Evolutionary conservation across 805 yeast genomes (phyloP).

Genomic region (Jamesozyma rosinii): DNA sequence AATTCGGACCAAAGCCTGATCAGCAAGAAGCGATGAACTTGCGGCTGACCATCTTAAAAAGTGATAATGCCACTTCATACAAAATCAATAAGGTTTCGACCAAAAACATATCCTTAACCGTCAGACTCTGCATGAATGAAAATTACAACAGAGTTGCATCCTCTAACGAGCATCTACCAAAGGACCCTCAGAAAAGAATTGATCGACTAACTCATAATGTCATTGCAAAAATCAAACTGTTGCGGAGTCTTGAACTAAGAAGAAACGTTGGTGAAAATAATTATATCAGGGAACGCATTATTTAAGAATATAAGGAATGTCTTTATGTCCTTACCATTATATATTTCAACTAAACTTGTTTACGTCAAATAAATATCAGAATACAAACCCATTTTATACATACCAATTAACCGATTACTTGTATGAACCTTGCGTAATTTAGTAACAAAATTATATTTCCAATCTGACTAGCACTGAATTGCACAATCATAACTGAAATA

Average conservation of each 20-base stretch:
- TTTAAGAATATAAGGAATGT: not conserved
- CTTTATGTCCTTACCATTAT: no score
- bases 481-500: no score
- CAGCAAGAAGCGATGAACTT: constrained; percentile 9
- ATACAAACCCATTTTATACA: no score
- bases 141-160: constrained; percentile 4
- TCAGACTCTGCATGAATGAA: constrained; percentile 14
- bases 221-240: constrained; percentile 11
- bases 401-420: no score
- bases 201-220: constrained; percentile 16
- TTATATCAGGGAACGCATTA: constrained; percentile 7
- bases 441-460: no score
- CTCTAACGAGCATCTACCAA: constrained; percentile 6
- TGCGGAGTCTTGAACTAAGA: constrained; percentile 21
- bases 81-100: constrained; percentile 11
- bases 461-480: no score
- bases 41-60: constrained; percentile 14
- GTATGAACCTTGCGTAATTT: no score
- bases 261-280: constrained; percentile 27
- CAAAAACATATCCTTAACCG: constrained; percentile 11
- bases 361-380: no score
- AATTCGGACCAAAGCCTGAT: constrained; percentile 10
- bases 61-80: constrained; percentile 13
- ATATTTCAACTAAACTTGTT: not conserved
- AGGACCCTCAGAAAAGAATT: constrained; percentile 13